These are phyloP conservation scores for Penicillium paradoxum DNA, from an alignment of 495 filamentous ascomycete species.

Conservation along the genomic window DNA sequence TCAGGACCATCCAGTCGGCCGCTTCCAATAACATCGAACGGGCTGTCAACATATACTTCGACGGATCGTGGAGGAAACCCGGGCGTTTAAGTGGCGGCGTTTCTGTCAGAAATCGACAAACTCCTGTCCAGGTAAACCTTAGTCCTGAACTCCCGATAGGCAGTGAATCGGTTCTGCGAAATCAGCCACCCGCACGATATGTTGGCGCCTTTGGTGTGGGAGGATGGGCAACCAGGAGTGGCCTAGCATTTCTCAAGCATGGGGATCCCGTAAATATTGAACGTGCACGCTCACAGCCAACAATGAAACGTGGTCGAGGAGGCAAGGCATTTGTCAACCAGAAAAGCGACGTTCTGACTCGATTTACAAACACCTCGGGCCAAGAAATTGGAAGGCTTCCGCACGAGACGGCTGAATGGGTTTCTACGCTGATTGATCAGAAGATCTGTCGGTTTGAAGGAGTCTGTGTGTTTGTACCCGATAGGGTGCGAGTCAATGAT, in stretches of 20 bases:
- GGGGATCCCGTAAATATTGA: slow-evolving; percentile 81
- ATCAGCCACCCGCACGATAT: slow-evolving; percentile 62
- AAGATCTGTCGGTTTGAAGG: slow-evolving; percentile 85
- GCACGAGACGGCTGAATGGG: slow-evolving; percentile 87
- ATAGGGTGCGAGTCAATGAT: slow-evolving; percentile 80
- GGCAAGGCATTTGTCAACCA: slow-evolving; percentile 50
- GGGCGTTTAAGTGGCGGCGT: slow-evolving; percentile 5
- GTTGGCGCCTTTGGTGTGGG: slow-evolving; percentile 88
- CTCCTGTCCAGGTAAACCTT: slow-evolving; percentile 2
- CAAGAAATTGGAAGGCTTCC: slow-evolving; percentile 86
- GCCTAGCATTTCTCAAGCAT: slow-evolving; percentile 63
- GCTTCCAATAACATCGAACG: slow-evolving; percentile 59
- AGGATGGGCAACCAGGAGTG: slow-evolving; percentile 89
- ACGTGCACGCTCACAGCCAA: slow-evolving; percentile 66
- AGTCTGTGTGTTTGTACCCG: slow-evolving; percentile 83
- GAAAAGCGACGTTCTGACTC: slow-evolving; percentile 79
- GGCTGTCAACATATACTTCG: slow-evolving; percentile 83
- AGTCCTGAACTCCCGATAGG: not conserved
- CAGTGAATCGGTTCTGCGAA: slow-evolving; percentile 28
- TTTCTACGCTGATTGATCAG: slow-evolving; percentile 89
- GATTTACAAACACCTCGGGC: slow-evolving; percentile 77
- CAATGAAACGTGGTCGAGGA: slow-evolving; percentile 47
- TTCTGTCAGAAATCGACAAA: slow-evolving; percentile 11
- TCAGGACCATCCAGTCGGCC: slow-evolving; percentile 51
- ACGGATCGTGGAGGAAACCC: slow-evolving; percentile 79